Base-by-base conservation (phyloP, 129 eudicot species). In the Chrysanthemum makinoi region DNA sequence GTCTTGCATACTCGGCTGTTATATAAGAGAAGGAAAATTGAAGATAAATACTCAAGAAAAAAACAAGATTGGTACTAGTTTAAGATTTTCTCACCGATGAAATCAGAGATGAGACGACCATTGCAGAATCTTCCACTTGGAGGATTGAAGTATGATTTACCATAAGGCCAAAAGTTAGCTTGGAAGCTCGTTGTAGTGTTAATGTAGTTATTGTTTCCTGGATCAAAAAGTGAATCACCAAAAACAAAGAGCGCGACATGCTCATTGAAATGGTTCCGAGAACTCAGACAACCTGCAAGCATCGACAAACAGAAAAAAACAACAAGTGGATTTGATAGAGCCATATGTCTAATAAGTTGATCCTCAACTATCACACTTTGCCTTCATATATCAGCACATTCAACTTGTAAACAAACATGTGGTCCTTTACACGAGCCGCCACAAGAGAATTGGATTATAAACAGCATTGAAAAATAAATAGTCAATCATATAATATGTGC, bases 61-160 rank as follows among this genome's bases (percentile, higher is more conserved):
- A 6, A 54, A 69, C 13, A 55, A 10, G 13, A 10, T 0, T 24
- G 44, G 10, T 3, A 19, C 18, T 1, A 6, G 20, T 5, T 11
- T 13, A 0, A 35, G 9, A 35, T 35, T 10, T 48, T 62, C 19
- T 72, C 13, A 82, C 83, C 85, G 16, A 85, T 76, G 62, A 82
- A 85, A 70, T 86, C 91, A 18, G 88, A 83, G 64, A 83, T 78
- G 72, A 83, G 79, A 74, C 91, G 91, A 33, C 91, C 91, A 69
- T 86, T 76, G 48, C 83, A 83, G 69, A 83, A 86, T 66, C 91
- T 69, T 1, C 91, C 88, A 0, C 74, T 79, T 47, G 91, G 83
- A 55, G 69, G 54, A 35, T 66, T 1, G 77, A 86, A 86, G 80
- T 68, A 86, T 1, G 92, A 68, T 65, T 72, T 72, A n/a, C 91